Conservation (phyloP, 768 basidiomycete species). For the Suillus variegatus region DNA sequence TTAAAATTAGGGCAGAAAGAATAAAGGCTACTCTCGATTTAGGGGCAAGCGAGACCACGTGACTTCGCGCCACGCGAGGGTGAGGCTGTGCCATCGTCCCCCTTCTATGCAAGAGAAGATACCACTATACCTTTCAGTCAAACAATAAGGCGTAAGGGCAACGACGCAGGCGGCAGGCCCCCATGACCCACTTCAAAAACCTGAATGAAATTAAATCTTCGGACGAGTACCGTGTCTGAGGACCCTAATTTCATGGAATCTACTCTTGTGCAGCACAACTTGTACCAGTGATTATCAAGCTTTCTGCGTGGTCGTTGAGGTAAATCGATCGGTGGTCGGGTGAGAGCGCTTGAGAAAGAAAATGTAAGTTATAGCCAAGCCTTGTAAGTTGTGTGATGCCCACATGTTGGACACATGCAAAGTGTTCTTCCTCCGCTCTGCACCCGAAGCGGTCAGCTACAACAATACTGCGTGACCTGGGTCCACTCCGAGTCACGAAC, state of each 20-base stretch:
- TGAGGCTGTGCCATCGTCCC: too few species aligned
- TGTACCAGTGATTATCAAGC: background rate
- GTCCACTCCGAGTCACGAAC: background rate
- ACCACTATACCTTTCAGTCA: background rate
- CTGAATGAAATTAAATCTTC: background rate
- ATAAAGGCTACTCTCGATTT: too few species aligned
- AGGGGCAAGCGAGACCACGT: too few species aligned
- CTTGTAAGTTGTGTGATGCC: background rate
- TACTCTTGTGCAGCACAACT: background rate
- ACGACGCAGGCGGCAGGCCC: background rate
- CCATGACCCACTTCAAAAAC: background rate
- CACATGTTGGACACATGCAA: conserved; percentile 1
- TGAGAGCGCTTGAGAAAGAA: background rate
- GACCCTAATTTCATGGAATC: background rate
- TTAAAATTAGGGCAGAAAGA: too few species aligned
- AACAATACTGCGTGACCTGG: background rate
- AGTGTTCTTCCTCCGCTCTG: conserved; percentile 1
- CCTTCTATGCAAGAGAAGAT: background rate
- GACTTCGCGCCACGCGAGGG: too few species aligned
- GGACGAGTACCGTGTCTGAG: background rate
- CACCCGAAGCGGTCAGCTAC: conserved; percentile 1
- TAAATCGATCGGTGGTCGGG: background rate
- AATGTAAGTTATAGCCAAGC: background rate
- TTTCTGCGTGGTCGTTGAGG: background rate
- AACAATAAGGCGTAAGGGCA: background rate